A percentile compares a stretch with the other conserved stretches of the same genome.
Conservation (phyloP, 23 red algal genomes). For the Gracilaria domingensis region DNA sequence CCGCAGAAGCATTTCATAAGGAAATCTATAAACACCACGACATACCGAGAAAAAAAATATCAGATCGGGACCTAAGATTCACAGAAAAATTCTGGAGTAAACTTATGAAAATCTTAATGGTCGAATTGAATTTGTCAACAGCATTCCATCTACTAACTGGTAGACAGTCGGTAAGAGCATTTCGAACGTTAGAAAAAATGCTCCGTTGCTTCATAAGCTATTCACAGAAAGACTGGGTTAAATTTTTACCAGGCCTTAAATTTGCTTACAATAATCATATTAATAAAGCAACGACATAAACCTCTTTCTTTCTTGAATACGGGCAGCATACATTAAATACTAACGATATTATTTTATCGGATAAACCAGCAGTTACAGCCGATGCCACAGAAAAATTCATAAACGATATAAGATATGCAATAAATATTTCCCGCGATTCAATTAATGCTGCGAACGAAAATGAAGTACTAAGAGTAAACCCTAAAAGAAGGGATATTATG, state of each 20-base stretch:
- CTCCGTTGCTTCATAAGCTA: constrained; percentile 28
- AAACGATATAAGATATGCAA: not conserved
- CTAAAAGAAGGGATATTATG: too few relatives aligned
- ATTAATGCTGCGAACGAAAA: not conserved
- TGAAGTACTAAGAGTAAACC: not conserved
- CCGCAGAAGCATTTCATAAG: constrained; percentile 11
- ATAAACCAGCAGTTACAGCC: not conserved
- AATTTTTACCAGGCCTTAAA: constrained; percentile 26
- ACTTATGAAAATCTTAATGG: constrained; percentile 17
- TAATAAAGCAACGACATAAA: constrained; percentile 30
- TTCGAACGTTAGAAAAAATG: constrained; percentile 36
- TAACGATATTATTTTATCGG: not conserved
- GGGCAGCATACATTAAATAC: not conserved
- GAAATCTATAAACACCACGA: constrained; percentile 25
- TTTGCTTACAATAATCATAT: constrained; percentile 45
- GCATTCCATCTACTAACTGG: constrained; percentile 50
- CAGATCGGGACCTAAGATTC: constrained; percentile 28
- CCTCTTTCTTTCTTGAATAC: constrained; percentile 48
- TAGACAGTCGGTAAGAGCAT: constrained; percentile 37
- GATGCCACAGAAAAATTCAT: not conserved
- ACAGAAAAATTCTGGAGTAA: constrained; percentile 30
- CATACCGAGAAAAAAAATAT: constrained; percentile 18
- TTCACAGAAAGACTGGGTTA: constrained; percentile 30
- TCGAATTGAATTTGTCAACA: constrained; percentile 28
- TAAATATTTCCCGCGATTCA: not conserved